These are phyloP conservation scores for Benincasa hispida DNA, from an alignment of 306 rosid species.

Conservation along the genomic window DNA sequence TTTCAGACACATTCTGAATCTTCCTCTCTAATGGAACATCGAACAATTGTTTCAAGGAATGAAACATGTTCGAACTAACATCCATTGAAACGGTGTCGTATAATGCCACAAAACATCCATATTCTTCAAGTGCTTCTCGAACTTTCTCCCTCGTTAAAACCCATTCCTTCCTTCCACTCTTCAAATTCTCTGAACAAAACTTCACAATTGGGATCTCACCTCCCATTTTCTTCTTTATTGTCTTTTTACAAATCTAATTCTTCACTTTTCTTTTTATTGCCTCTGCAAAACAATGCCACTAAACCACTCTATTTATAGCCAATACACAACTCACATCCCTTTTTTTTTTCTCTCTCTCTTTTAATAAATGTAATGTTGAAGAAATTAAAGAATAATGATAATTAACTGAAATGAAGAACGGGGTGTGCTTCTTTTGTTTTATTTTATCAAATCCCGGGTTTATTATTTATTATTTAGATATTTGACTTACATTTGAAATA, in stretches of 20 bases:
- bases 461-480: not conserved
- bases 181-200: conserved; percentile 19
- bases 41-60: conserved; percentile 14
- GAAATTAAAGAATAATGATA: too few species aligned
- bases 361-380: too few species aligned
- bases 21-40: conserved; percentile 30
- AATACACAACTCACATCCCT: too few species aligned
- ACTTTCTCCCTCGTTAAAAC: conserved; percentile 15
- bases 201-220: conserved; percentile 17
- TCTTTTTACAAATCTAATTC: too few species aligned
- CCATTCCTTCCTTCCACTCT: conserved; percentile 22
- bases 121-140: conserved; percentile 26
- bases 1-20: conserved; percentile 27
- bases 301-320: not conserved
- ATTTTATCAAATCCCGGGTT: too few species aligned
- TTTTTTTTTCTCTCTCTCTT: too few species aligned
- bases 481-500: not conserved
- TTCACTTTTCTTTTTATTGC: too few species aligned
- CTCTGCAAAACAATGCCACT: not conserved
- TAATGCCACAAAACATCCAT: conserved; percentile 24
- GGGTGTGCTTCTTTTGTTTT: too few species aligned
- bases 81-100: conserved; percentile 15
- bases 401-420: too few species aligned
- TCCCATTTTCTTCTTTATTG: not conserved
- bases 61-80: conserved; percentile 5